Evolutionary conservation across 352 stramenopile genomes (phyloP), one percentile per base, ranked within the genome.

Genomic region (Phytophthora pluvialis): DNA sequence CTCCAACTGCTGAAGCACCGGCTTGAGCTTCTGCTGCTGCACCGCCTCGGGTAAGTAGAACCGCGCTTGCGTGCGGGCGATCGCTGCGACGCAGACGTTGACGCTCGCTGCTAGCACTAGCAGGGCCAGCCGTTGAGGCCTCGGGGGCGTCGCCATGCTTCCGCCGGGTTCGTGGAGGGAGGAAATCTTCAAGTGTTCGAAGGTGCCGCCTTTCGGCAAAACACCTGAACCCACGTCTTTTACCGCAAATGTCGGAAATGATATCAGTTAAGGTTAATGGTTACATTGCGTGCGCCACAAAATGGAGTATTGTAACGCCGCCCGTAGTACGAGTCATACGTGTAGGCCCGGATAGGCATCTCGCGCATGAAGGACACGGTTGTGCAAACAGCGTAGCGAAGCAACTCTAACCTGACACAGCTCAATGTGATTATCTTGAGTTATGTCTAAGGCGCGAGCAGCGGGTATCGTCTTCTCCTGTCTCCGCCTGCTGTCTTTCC

Each of bases 41-140:
- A 63, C 31, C 67, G 60, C 57, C 25, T 93, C 81, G 8, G 80
- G 77, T 7, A 90, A 32, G 58, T 80, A 88, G 60, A 77, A 89
- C 3, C 65, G 79, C 63, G 79, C 80, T 38, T 62, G 59, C 9
- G 68, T 62, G 18, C 73, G 70, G 12, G 31, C 8, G 7, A 31
- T 43, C 3, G 28, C 54, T 16, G 36, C 47, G 15, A 16, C 10
- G 45, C 32, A 52, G 5, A 52, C 26, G 29, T 45, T 50, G 28
- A 38, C 28, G 9, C 32, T 62, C 11, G 26, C 39, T 25, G 26
- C 13, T 21, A 72, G 67, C 7, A 44, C 18, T 36, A 72, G 66
- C 32, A 77, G 58, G 25, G 60, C 45, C 44, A 57, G 12, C 15
- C 16, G 35, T 45, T 44, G 44, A 36, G 15, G 38, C 3, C 16